Percentiles rank a stretch among this genome's conserved stretches.
Evolutionary conservation across 805 yeast species (phyloP).

Genomic region (Naumovozyma baii): DNA sequence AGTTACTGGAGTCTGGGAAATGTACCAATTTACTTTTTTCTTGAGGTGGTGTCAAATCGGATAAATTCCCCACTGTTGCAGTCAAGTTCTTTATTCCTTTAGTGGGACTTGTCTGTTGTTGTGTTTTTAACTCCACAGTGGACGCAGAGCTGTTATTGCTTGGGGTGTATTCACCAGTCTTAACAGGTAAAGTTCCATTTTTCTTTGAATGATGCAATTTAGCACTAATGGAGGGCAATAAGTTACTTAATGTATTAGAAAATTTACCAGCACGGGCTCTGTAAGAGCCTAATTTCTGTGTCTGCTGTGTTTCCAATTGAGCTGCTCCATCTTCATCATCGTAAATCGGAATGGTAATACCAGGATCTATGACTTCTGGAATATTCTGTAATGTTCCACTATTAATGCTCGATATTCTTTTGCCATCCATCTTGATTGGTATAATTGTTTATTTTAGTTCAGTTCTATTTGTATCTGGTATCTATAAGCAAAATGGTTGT

Average conservation of each 20-base stretch:
- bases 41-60: constrained; percentile 23
- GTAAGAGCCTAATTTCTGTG: constrained; percentile 28
- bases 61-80: constrained; percentile 12
- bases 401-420: background rate
- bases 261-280: constrained; percentile 31
- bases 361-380: constrained; percentile 28
- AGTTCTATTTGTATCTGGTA: too few relatives aligned
- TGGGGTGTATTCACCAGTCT: constrained; percentile 10
- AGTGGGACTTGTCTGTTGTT: constrained; percentile 6
- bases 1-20: constrained; percentile 22
- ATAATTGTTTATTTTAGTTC: background rate
- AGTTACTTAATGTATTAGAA: constrained; percentile 30
- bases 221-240: constrained; percentile 31
- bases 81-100: constrained; percentile 5
- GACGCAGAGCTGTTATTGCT: constrained; percentile 8
- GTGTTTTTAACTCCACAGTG: constrained; percentile 7
- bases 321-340: constrained; percentile 18
- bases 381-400: constrained; percentile 10
- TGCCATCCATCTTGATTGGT: constrained; percentile 5
- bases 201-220: constrained; percentile 23
- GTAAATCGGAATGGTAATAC: constrained; percentile 28
- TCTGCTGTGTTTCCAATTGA: constrained; percentile 8
- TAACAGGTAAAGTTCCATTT: constrained; percentile 10
- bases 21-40: constrained; percentile 20
- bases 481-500: too few relatives aligned